Conservation (phyloP, 2,329 filamentous ascomycete species). For the Cryphonectria nitschkei region DNA sequence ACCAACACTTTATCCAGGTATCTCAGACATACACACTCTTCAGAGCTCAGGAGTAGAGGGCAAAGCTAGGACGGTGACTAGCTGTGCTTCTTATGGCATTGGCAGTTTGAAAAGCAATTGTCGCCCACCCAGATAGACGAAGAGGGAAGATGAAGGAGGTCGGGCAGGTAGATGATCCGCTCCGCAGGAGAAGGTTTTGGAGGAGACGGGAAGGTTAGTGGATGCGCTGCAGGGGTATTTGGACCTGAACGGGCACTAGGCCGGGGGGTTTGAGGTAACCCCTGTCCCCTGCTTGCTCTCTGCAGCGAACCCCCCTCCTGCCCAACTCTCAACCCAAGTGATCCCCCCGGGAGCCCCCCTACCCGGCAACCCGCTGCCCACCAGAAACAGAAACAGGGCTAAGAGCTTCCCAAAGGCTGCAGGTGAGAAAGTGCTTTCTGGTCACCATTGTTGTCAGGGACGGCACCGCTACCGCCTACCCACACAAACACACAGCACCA, state of each 20-base stretch:
- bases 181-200: background rate
- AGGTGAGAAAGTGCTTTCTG: background rate
- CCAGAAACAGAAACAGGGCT: conserved; percentile 11
- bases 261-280: background rate
- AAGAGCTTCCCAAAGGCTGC: conserved; percentile 7
- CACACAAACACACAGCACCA: background rate
- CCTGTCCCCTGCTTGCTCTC: background rate
- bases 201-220: background rate
- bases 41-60: background rate
- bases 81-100: too few species aligned
- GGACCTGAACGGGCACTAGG: background rate
- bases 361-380: background rate
- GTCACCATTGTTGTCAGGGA: conserved; percentile 1
- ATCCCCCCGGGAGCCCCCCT: background rate
- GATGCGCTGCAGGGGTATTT: conserved; percentile 8
- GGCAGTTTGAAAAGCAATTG: background rate
- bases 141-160: background rate
- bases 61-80: background rate
- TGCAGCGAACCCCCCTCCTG: conserved; percentile 2
- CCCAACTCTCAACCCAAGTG: background rate
- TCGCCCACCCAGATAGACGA: background rate
- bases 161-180: conserved; percentile 14
- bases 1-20: background rate
- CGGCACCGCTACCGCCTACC: background rate
- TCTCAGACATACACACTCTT: background rate